These are phyloP conservation scores for Telfairia occidentalis DNA, from an alignment of 331 rosid species.

Conservation along the genomic window DNA sequence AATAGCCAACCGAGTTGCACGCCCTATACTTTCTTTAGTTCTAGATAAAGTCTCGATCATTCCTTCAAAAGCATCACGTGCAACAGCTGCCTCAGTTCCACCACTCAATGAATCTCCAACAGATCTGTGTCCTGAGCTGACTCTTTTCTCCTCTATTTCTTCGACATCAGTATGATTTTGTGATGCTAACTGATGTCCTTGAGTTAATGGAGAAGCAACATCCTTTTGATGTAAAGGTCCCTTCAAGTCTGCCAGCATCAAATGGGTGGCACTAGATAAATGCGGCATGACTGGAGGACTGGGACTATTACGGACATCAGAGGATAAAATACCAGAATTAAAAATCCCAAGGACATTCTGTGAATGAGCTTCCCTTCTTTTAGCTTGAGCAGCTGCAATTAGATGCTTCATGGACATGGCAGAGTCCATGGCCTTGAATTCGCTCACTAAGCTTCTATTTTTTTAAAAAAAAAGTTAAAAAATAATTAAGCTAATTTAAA, in stretches of 20 bases:
- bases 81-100: conserved; percentile 97
- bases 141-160: conserved; percentile 66
- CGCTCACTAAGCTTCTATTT: conserved; percentile 13
- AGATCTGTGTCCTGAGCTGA: conserved; percentile 56
- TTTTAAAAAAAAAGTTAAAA: background rate
- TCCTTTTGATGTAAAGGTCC: conserved; percentile 36
- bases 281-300: conserved; percentile 56
- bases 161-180: conserved; percentile 51
- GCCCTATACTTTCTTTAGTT: conserved; percentile 96
- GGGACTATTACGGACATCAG: conserved; percentile 55
- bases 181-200: conserved; percentile 33
- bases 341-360: conserved; percentile 41
- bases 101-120: conserved; percentile 79
- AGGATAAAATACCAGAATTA: conserved; percentile 21
- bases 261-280: conserved; percentile 34
- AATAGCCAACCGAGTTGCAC: conserved; percentile 97
- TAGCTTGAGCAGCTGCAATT: conserved; percentile 94
- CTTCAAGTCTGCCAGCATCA: conserved; percentile 36
- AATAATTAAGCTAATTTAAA: conserved; percentile 25
- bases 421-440: conserved; percentile 54
- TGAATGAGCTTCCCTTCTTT: conserved; percentile 62
- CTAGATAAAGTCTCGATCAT: conserved; percentile 99
- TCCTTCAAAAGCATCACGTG: conserved; percentile 99
- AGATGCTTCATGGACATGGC: conserved; percentile 68
- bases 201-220: conserved; percentile 54